Evolutionary conservation across 73 alveolate genomes (phyloP).

Genomic region (Paramecium sonneborni): DNA sequence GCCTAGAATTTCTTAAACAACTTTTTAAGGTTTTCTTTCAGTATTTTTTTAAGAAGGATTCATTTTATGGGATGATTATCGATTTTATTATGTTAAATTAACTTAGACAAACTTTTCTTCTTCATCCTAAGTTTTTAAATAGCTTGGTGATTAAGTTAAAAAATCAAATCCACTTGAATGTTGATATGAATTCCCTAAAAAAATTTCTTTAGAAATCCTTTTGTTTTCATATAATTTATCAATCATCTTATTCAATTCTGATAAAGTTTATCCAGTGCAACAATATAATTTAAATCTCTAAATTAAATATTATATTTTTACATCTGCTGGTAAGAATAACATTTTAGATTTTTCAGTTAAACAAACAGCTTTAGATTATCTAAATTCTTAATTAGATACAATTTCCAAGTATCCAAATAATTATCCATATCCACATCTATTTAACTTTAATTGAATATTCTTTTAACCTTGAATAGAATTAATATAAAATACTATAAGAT

Average conservation of each 20-base stretch:
- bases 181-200: not conserved
- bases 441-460: not conserved
- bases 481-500: not conserved
- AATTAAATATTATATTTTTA: not conserved
- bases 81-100: not conserved
- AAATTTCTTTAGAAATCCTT: not conserved
- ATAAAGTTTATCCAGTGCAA: not conserved
- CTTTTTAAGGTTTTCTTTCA: not conserved
- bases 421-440: conserved; percentile 40
- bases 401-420: conserved; percentile 38
- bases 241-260: not conserved
- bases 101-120: not conserved
- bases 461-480: not conserved
- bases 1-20: not conserved
- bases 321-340: conserved; percentile 49
- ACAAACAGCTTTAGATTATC: conserved; percentile 37
- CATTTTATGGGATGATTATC: not conserved
- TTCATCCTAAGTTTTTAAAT: not conserved
- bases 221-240: not conserved
- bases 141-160: not conserved
- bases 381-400: not conserved
- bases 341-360: conserved; percentile 33
- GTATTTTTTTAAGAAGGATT: not conserved
- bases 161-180: not conserved
- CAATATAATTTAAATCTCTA: conserved; percentile 55